Conservation (phyloP, 176 grass and related monocot species). For the Aechmea fasciata region DNA sequence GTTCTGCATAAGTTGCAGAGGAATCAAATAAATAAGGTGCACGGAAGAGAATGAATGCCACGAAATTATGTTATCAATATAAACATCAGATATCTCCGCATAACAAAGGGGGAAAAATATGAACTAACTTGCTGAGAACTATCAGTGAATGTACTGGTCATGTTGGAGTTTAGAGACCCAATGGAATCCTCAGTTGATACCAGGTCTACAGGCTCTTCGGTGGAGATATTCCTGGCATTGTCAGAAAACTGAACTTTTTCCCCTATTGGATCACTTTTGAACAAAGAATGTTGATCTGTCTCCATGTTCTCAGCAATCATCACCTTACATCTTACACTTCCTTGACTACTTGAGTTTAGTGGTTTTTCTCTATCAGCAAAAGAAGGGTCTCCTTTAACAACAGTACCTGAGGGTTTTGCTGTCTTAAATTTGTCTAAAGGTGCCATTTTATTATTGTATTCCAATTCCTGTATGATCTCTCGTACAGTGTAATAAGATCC, state of each 20-base stretch:
- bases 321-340: constrained; percentile 7
- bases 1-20: constrained; percentile 24
- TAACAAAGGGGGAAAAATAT: background rate
- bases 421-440: constrained; percentile 9
- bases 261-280: constrained; percentile 22
- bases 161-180: constrained; percentile 4
- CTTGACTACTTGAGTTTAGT: background rate
- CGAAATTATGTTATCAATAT: background rate
- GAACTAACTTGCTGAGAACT: background rate
- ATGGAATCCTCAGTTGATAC: background rate
- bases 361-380: background rate
- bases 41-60: constrained; percentile 18
- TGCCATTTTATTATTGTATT: constrained; percentile 33
- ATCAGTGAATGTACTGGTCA: background rate
- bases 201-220: constrained; percentile 8
- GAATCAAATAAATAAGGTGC: constrained; percentile 9
- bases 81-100: background rate
- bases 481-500: constrained; percentile 35
- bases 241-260: constrained; percentile 15
- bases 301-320: background rate
- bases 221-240: background rate
- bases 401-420: constrained; percentile 13
- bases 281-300: background rate
- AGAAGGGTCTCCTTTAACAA: constrained; percentile 6
- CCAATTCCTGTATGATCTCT: constrained; percentile 47